Conservation (phyloP, 306 rosid genomes). For the Vigna angularis region DNA sequence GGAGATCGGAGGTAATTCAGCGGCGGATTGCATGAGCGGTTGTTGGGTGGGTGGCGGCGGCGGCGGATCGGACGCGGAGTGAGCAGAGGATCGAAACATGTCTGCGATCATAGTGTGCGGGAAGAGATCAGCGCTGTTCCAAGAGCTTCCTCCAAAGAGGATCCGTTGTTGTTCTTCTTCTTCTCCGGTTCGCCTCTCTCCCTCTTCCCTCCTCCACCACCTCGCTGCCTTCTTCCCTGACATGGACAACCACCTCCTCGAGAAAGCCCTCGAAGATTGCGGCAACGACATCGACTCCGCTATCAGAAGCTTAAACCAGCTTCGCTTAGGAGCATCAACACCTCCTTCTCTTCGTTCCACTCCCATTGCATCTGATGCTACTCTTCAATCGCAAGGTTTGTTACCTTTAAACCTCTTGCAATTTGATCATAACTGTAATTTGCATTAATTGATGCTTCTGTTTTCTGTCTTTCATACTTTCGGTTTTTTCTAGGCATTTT, state of each 20-base stretch:
- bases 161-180: constrained; percentile 42
- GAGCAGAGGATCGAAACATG: constrained; percentile 79
- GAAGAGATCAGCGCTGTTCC: constrained; percentile 89
- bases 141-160: constrained; percentile 75
- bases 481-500: too few species aligned
- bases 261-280: constrained; percentile 79
- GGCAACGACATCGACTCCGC: constrained; percentile 83
- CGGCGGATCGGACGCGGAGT: constrained; percentile 41
- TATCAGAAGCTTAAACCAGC: constrained; percentile 71
- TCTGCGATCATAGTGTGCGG: constrained; percentile 96
- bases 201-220: constrained; percentile 52
- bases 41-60: constrained; percentile 48
- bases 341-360: not conserved
- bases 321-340: constrained; percentile 59
- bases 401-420: not conserved
- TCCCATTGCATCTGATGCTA: not conserved
- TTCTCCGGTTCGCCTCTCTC: constrained; percentile 2
- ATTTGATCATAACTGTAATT: too few species aligned
- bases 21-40: constrained; percentile 57
- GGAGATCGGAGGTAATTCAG: not conserved
- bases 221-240: constrained; percentile 70
- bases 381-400: not conserved
- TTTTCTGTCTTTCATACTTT: too few species aligned
- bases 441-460: too few species aligned
- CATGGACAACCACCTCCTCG: constrained; percentile 83